Conservation (phyloP, 176 grass and related monocot genomes). For the Bonia amplexicaulis region DNA sequence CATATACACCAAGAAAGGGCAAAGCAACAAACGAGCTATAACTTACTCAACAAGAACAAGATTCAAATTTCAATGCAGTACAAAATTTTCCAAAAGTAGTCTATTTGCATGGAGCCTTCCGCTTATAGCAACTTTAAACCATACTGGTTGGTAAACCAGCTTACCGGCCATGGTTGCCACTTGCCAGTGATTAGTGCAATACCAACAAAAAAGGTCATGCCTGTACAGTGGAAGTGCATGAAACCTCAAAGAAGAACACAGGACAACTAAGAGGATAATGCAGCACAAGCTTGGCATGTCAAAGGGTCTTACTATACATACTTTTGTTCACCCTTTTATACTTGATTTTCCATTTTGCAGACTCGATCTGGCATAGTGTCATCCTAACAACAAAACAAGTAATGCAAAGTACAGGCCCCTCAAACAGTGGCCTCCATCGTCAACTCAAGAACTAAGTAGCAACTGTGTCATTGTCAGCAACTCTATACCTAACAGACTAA, state of each 20-base stretch:
- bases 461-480: background rate
- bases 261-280: background rate
- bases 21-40: background rate
- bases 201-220: background rate
- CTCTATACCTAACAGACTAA: slow-evolving; percentile 3
- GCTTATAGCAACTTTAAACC: background rate
- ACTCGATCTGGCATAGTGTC: background rate
- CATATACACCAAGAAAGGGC: background rate
- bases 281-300: background rate
- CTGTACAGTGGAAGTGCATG: background rate
- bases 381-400: slow-evolving; percentile 11
- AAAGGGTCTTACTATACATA: background rate
- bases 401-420: background rate
- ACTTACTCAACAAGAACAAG: background rate
- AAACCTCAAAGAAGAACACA: background rate
- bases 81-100: background rate
- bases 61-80: background rate
- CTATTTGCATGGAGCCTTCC: background rate
- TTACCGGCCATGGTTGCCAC: background rate
- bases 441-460: background rate
- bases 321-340: background rate
- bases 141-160: background rate
- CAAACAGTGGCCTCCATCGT: background rate
- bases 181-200: background rate
- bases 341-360: background rate